phyloP scores from a whole-genome alignment of 2,329 filamentous ascomycete species.

The Trichoderma semiorbis region DNA sequence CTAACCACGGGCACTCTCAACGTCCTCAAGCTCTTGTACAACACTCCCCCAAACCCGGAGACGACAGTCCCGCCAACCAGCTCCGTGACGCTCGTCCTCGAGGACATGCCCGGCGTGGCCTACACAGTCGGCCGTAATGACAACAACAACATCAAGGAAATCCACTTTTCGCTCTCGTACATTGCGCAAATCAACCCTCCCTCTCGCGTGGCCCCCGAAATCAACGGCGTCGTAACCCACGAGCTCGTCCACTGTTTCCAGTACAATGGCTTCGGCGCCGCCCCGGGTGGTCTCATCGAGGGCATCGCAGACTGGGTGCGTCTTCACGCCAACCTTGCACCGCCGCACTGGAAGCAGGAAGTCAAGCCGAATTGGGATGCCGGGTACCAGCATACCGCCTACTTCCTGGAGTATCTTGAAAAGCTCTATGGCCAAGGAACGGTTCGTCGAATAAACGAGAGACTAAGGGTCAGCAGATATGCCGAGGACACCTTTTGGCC shows the following conservation, averaged over 20 bases:
- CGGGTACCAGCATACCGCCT: conserved; percentile 88
- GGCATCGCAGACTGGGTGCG: conserved; percentile 93
- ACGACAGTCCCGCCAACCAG: conserved; percentile 62
- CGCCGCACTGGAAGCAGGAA: conserved; percentile 77
- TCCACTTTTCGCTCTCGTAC: conserved; percentile 80
- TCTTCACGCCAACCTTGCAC: conserved; percentile 65
- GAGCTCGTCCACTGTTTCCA: conserved; percentile 96
- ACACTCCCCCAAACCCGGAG: conserved; percentile 37
- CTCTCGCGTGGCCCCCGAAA: conserved; percentile 54
- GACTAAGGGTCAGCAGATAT: conserved; percentile 61
- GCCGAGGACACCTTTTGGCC: conserved; percentile 65
- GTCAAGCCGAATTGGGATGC: conserved; percentile 68
- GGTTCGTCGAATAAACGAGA: conserved; percentile 63
- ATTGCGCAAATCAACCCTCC: conserved; percentile 48
- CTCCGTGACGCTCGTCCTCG: conserved; percentile 79
- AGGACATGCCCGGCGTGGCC: conserved; percentile 77
- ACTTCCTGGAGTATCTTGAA: conserved; percentile 86
- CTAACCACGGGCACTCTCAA: conserved; percentile 61
- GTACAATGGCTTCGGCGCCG: conserved; percentile 60
- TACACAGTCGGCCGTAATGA: conserved; percentile 81
- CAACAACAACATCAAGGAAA: conserved; percentile 86
- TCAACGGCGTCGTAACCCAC: conserved; percentile 80
- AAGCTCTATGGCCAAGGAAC: conserved; percentile 56
- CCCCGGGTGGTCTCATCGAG: conserved; percentile 78
- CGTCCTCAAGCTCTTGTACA: conserved; percentile 72